phyloP scores from a whole-genome alignment of 169 alveolate genomes.

The Plasmodium berghei region DNA sequence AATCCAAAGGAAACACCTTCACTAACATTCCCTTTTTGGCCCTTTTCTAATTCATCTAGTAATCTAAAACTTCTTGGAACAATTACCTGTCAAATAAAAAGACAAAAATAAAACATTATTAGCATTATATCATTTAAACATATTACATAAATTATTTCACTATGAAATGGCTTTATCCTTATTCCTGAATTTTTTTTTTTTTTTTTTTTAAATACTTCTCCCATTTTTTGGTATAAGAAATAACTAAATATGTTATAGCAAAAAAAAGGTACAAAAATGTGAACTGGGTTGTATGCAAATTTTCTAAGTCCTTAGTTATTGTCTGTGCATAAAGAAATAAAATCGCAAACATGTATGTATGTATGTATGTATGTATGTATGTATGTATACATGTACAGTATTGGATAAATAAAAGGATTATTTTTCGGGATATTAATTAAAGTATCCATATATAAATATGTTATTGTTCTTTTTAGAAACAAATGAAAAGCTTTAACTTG shows the following conservation, averaged over 20 bases:
- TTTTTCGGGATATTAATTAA: too few relatives aligned
- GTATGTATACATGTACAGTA: not conserved
- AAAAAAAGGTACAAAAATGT: not conserved
- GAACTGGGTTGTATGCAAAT: not conserved
- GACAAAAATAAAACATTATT: not conserved
- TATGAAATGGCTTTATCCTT: not conserved
- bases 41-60: conserved; percentile 97
- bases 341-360: not conserved
- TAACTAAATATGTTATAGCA: not conserved
- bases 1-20: conserved; percentile 97
- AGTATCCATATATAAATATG: too few relatives aligned
- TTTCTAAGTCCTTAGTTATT: not conserved
- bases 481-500: too few relatives aligned
- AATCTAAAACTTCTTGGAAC: conserved; percentile 98
- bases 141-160: too few relatives aligned
- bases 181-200: not conserved
- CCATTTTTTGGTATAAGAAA: conserved; percentile 4
- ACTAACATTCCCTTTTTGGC: conserved; percentile 97
- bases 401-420: not conserved
- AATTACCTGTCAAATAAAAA: conserved; percentile 78
- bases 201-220: conserved; percentile 18
- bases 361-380: not conserved
- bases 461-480: too few relatives aligned
- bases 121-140: not conserved
- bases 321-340: too few relatives aligned